Base-by-base conservation (phyloP, 164 flowering plant genomes). In the Vitis rotundifolia region DNA sequence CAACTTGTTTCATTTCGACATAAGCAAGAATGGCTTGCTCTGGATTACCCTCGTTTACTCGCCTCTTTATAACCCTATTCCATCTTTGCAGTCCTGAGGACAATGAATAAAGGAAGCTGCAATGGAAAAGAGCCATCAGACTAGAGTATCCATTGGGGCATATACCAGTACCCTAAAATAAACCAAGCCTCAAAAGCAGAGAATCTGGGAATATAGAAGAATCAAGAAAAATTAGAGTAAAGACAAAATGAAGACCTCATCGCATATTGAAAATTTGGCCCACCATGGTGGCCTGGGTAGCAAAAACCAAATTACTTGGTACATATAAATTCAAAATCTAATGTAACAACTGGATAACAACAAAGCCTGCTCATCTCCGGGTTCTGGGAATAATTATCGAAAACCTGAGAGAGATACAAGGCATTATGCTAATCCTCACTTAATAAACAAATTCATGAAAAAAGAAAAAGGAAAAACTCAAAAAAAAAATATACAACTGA, bases 41-140 rank as follows among this genome's bases (percentile, higher is more conserved):
- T 1, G 68, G 64, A 26, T 69, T 66, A 10, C 81, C 78, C 10
- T 63, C 63, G 10, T 56, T 56, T 4, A 73, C 61, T 15, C 69
- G 71, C 19, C 63, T 67, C 73, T 74, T 79, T 19, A 81, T 72
- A 11, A 62, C 60, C 70, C 59, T 64, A 55, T 84, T 84, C 74
- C 83, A 81, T 0, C 50, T 18, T 22, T 5, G 48, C 44, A 37
- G 44, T 37, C 44, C 44, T 14, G 19, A 19, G 3, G 59, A 4
- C n/a, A 62, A 48, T 6, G 1, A 10, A 13, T 16, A 52, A 13
- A 26, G 18, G n/a, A 5, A 29, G 56, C 15, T 64, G 57, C 65
- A 72, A 51, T 16, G 15, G 13, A 63, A 19, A 26, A 67, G 19
- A 47, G 55, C 31, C 66, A 72, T 71, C 44, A 37, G 44, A 37